Conservation (phyloP, 768 basidiomycete genomes). For the Tylopilus intermedius region DNA sequence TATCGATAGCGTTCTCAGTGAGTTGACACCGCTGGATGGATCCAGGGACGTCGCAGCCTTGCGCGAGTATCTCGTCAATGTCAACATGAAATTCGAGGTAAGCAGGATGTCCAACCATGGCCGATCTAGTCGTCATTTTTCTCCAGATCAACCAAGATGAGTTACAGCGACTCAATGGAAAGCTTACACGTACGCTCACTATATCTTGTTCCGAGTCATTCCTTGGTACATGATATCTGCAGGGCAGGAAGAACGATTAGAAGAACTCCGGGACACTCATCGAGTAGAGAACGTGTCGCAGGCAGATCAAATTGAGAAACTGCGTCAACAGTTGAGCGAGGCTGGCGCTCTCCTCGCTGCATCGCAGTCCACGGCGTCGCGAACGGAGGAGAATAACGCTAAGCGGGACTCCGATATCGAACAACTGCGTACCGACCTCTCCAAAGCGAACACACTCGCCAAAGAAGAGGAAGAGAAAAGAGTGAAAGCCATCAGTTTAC, state of each 20-base stretch:
- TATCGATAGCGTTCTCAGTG: constrained; percentile 62
- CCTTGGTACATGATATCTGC: constrained; percentile 7
- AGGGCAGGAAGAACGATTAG: constrained; percentile 83
- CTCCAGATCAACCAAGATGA: constrained; percentile 69
- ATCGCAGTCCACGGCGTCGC: constrained; percentile 43
- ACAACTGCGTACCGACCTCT: constrained; percentile 58
- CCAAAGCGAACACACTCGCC: constrained; percentile 52
- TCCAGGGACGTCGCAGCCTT: constrained; percentile 62
- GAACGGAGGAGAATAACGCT: constrained; percentile 45
- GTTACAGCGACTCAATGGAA: constrained; percentile 65
- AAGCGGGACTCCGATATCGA: constrained; percentile 54
- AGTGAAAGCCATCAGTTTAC: constrained; percentile 82
- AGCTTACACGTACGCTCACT: constrained; percentile 60
- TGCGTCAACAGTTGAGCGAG: constrained; percentile 65
- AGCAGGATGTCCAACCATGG: constrained; percentile 16
- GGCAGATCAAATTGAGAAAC: constrained; percentile 63
- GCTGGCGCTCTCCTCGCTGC: constrained; percentile 65
- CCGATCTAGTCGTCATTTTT: neutral
- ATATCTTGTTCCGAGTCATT: neutral
- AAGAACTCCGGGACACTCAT: constrained; percentile 83
- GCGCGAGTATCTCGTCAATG: constrained; percentile 65
- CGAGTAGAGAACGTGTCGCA: constrained; percentile 76
- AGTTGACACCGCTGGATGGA: constrained; percentile 66
- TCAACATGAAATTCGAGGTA: constrained; percentile 69
- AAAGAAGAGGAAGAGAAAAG: constrained; percentile 99